A percentile compares a stretch with the other conserved stretches of the same genome.
Evolutionary conservation across 176 grass and related monocot genomes (phyloP).

Genomic region (Guadua angustifolia): DNA sequence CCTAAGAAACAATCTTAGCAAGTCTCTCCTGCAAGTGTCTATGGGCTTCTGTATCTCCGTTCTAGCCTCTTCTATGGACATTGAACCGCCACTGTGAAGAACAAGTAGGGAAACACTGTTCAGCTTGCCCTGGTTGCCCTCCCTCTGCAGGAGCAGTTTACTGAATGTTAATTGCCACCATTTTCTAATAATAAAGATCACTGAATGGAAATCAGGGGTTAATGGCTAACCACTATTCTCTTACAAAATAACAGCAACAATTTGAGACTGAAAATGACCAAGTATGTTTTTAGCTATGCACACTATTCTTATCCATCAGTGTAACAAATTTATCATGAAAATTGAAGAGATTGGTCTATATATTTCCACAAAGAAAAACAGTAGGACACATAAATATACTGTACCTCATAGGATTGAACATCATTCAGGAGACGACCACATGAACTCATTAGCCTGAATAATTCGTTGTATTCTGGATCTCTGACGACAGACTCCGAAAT

Average conservation of each 20-base stretch:
- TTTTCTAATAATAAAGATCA: not conserved
- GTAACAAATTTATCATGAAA: too few species aligned
- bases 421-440: constrained; percentile 72
- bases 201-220: not conserved
- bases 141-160: constrained; percentile 48
- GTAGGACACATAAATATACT: not conserved
- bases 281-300: too few species aligned
- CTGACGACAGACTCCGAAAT: constrained; percentile 37
- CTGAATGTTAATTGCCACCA: not conserved
- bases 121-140: constrained; percentile 56
- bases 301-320: too few species aligned
- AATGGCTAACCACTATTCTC: not conserved
- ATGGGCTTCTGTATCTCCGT: constrained; percentile 31
- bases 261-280: too few species aligned
- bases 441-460: constrained; percentile 51
- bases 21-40: constrained; percentile 35
- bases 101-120: constrained; percentile 47
- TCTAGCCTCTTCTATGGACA: constrained; percentile 40
- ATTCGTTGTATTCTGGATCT: constrained; percentile 47
- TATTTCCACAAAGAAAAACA: not conserved
- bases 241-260: too few species aligned
- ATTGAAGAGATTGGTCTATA: too few species aligned
- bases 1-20: constrained; percentile 51
- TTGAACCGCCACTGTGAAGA: constrained; percentile 5
- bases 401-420: constrained; percentile 57